Conservation (phyloP, 306 rosid species). For the Vigna angularis region DNA sequence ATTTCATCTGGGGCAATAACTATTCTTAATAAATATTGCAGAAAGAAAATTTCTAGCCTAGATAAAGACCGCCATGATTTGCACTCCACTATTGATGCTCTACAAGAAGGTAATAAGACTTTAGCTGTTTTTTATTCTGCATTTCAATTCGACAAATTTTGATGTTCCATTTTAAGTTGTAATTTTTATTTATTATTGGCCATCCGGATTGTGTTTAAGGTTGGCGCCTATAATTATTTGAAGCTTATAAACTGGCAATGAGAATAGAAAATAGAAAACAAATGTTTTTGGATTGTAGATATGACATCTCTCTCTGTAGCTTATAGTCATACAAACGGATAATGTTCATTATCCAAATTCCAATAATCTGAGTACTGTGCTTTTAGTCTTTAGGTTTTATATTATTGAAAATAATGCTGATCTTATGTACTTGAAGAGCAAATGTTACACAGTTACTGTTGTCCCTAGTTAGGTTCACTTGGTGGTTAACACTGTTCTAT, state of each 20-base stretch:
- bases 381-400: too few species aligned
- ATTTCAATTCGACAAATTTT: slow-evolving; percentile 28
- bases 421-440: background rate
- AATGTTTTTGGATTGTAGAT: background rate
- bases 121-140: slow-evolving; percentile 36
- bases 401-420: background rate
- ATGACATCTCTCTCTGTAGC: too few species aligned
- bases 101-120: slow-evolving; percentile 81
- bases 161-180: slow-evolving; percentile 13
- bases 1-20: background rate
- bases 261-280: background rate
- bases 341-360: too few species aligned
- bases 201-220: background rate
- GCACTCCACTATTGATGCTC: slow-evolving; percentile 85
- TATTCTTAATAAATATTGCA: slow-evolving; percentile 53
- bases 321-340: too few species aligned
- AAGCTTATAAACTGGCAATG: slow-evolving; percentile 17
- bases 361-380: too few species aligned
- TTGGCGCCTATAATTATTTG: slow-evolving; percentile 24
- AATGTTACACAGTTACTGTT: background rate
- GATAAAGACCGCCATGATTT: slow-evolving; percentile 88
- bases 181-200: slow-evolving; percentile 27
- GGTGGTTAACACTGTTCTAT: too few species aligned
- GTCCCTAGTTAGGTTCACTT: too few species aligned
- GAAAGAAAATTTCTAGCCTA: slow-evolving; percentile 83